Evolutionary conservation across 108 stramenopile genomes (phyloP).

Genomic region (Nannochloropsis salina): DNA sequence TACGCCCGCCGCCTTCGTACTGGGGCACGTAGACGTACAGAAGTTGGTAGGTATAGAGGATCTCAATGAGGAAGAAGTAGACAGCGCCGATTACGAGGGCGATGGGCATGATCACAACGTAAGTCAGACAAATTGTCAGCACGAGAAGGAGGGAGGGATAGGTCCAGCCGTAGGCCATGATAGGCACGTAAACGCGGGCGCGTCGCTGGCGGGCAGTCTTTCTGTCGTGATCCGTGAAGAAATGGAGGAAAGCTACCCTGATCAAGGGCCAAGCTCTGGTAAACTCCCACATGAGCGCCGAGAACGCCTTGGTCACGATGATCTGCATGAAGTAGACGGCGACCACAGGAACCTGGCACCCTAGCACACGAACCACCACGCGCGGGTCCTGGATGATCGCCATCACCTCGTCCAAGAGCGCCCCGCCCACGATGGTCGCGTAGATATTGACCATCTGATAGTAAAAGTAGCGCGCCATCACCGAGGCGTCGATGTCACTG

Average conservation of each 20-base stretch:
- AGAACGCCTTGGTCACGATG: background rate
- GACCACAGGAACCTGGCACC: background rate
- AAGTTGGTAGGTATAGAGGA: conserved; percentile 37
- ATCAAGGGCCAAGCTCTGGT: background rate
- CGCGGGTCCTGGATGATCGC: background rate
- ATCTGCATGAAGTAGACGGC: conserved; percentile 18
- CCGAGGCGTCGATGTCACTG: conserved; percentile 48
- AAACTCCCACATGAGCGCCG: conserved; percentile 17
- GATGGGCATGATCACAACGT: conserved; percentile 31
- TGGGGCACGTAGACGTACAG: conserved; percentile 35
- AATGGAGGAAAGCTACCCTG: background rate
- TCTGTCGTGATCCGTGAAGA: background rate
- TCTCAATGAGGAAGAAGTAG: conserved; percentile 25
- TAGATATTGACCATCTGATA: conserved; percentile 36
- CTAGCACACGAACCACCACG: background rate
- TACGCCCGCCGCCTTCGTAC: conserved; percentile 28
- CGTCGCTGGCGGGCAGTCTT: background rate
- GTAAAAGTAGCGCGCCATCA: conserved; percentile 54
- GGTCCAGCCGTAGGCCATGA: conserved; percentile 35
- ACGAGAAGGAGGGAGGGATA: conserved; percentile 35
- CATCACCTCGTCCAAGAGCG: background rate
- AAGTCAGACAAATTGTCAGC: conserved; percentile 25
- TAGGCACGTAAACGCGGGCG: background rate
- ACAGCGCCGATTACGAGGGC: background rate
- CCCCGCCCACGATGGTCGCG: background rate